phyloP scores from a whole-genome alignment of 768 basidiomycete species.

The Lactarius trivialis region DNA sequence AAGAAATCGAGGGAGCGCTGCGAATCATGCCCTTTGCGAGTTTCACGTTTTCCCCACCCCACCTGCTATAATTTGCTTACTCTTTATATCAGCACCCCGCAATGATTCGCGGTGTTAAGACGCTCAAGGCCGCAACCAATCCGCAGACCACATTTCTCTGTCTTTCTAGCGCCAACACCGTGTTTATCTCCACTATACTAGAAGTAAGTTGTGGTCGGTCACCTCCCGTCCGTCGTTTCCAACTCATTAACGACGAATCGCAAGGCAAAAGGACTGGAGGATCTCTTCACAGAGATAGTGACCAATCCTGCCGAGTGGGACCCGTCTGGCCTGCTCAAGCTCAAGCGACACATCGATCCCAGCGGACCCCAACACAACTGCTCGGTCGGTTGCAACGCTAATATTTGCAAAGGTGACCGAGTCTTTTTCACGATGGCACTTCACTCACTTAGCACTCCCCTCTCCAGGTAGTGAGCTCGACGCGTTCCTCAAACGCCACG shows the following conservation, averaged over 20 bases:
- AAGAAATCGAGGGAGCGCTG: constrained; percentile 74
- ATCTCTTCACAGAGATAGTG: constrained; percentile 75
- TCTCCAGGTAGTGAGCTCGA: constrained; percentile 82
- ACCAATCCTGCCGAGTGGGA: constrained; percentile 92
- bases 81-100: constrained; percentile 76
- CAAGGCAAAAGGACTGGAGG: constrained; percentile 67
- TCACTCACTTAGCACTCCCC: neutral
- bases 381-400: constrained; percentile 81
- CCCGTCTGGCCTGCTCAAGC: constrained; percentile 57
- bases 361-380: constrained; percentile 76
- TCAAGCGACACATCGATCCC: constrained; percentile 73
- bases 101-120: constrained; percentile 84
- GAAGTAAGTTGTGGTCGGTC: constrained; percentile 40
- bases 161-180: constrained; percentile 88
- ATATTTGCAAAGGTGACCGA: constrained; percentile 91
- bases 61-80: neutral
- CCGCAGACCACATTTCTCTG: constrained; percentile 77
- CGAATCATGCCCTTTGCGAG: constrained; percentile 82
- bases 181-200: constrained; percentile 88
- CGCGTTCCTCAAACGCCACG: constrained; percentile 61
- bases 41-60: constrained; percentile 8
- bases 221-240: neutral
- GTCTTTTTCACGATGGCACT: neutral
- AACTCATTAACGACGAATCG: neutral
- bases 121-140: constrained; percentile 57